Percentiles rank a stretch among this genome's conserved stretches.
Conservation (phyloP, 2,329 filamentous ascomycete genomes). For the Teratosphaeria destructans region DNA sequence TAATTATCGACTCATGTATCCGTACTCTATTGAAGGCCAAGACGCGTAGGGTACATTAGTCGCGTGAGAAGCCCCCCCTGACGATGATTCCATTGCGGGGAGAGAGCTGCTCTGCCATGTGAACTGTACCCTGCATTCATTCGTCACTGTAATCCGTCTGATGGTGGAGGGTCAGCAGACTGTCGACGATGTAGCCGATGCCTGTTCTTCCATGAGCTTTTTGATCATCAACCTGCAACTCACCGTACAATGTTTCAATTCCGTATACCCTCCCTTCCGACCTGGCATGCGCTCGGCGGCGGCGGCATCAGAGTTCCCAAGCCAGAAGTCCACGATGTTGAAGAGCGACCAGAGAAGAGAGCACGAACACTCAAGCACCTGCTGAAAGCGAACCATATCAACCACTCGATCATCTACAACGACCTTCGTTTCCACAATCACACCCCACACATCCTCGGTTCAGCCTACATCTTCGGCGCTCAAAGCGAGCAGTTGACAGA, state of each 20-base stretch:
- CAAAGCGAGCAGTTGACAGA: conserved; percentile 60
- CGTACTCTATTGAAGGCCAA: not conserved
- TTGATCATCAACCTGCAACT: not conserved
- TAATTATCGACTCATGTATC: not conserved
- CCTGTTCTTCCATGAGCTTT: not conserved
- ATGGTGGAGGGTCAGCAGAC: not conserved
- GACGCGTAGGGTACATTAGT: not conserved
- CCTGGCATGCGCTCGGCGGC: conserved; percentile 7
- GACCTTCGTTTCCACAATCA: conserved; percentile 71
- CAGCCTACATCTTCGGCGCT: conserved; percentile 77
- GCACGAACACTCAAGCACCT: conserved; percentile 81
- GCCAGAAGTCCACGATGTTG: conserved; percentile 66
- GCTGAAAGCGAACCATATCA: conserved; percentile 82
- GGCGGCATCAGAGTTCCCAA: conserved; percentile 45
- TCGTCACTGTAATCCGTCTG: not conserved
- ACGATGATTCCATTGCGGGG: not conserved
- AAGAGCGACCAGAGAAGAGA: conserved; percentile 67
- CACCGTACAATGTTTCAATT: conserved; percentile 19
- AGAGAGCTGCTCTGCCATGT: not conserved
- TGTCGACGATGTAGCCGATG: not conserved
- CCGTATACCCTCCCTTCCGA: conserved; percentile 18
- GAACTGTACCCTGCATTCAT: not conserved
- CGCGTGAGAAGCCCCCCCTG: not conserved
- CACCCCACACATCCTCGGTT: conserved; percentile 67
- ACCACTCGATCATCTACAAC: conserved; percentile 74